Conservation (phyloP, 495 filamentous ascomycete genomes). For the Aspergillus conjunctus region DNA sequence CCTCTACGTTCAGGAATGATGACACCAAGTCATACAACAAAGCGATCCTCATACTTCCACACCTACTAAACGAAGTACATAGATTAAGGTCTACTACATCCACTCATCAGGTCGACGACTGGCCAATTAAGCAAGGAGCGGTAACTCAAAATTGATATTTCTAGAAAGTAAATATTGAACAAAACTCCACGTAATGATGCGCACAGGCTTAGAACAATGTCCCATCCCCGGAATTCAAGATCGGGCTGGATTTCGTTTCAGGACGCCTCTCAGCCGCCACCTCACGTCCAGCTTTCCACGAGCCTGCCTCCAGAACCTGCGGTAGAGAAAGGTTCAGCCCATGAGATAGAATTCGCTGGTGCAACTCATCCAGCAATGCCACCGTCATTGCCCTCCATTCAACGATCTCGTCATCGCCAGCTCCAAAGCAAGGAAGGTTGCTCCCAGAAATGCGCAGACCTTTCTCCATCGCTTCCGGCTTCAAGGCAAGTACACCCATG, state of each 20-base stretch:
- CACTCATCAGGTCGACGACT: too few relatives aligned
- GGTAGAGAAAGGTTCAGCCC: constrained; percentile 64
- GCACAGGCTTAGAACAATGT: constrained; percentile 37
- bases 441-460: constrained; percentile 48
- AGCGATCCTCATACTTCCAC: background rate
- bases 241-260: constrained; percentile 46
- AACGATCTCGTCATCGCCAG: constrained; percentile 33
- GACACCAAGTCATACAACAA: background rate
- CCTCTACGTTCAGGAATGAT: too few relatives aligned
- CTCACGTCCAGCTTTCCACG: constrained; percentile 61
- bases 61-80: too few relatives aligned
- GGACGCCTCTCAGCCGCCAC: constrained; percentile 44
- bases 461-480: constrained; percentile 61
- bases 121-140: background rate
- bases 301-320: constrained; percentile 86
- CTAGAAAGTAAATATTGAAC: background rate
- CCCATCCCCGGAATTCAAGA: constrained; percentile 48
- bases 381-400: constrained; percentile 75
- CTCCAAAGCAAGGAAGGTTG: constrained; percentile 75
- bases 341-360: constrained; percentile 60
- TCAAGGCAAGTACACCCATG: constrained; percentile 77
- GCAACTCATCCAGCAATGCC: constrained; percentile 77
- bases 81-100: too few relatives aligned
- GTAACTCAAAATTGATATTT: background rate
- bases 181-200: background rate